Base-by-base conservation (phyloP, 1,284 basidiomycete species). In the Tetrapyrgos nigripes region DNA sequence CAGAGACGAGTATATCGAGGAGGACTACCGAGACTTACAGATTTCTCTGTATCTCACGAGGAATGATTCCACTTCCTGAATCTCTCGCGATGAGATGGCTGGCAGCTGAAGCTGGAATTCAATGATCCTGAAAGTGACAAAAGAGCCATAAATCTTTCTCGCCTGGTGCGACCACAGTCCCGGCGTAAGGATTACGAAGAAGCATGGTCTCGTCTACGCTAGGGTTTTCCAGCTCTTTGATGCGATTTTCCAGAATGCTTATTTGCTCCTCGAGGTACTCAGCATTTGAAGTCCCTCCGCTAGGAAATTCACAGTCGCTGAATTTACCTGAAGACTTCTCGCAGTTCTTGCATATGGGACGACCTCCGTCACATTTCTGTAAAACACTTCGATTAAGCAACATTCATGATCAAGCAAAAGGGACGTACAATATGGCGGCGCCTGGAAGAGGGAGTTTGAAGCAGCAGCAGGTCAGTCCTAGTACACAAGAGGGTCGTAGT, bases 231-330 rank as follows among this genome's bases (percentile, higher is more conserved):
- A 63, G 49, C 27, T 60, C 64, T 24, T 49, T 27, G 28, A 65
- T 53, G 17, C 60, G 59, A 21, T 47, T 45, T 46, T 63, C 53
- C 4, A 63, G 51, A 17, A 50, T 53, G 9, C 57, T 35, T 23
- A 65, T 59, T 27, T 48, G 59, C 17, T 65, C 54, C 27, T 65
- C 62, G n/a, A 65, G 57, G 6, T 43, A 21, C 28, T 56, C 47
- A 24, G 31, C 51, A n/a, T 50, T 46, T 2, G 64, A 58, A 19
- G 29, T 47, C 8, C 57, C 59, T 44, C 50, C 49, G 33, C 58
- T 44, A 2, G 55, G 54, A 40, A 63, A 65, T 45, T 65, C 64
- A 37, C 64, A 65, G 48, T 63, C 62, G 29, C 49, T 31, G 27
- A 57, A 57, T 14, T 48, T 29, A 23, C 21, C n/a, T 11, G 35